These are phyloP conservation scores for Caryopteris hybrid DNA, from an alignment of 305 asterid genomes.

Conservation along the genomic window DNA sequence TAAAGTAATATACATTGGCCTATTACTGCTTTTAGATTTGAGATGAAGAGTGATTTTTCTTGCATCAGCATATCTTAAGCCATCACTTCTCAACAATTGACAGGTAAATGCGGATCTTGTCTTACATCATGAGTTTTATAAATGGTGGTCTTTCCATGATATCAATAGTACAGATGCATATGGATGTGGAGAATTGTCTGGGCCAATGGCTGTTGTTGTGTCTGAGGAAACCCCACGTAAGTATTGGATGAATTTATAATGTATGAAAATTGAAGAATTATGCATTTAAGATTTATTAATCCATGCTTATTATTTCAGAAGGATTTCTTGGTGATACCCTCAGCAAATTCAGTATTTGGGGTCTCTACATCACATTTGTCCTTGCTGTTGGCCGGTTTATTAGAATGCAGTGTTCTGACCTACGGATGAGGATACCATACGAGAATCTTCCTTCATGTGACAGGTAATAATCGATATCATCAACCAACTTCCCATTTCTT, in stretches of 20 bases:
- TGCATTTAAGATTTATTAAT: not conserved
- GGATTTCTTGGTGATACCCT: conserved; percentile 97
- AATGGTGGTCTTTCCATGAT: conserved; percentile 98
- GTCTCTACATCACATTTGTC: conserved; percentile 93
- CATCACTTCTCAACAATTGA: conserved; percentile 9
- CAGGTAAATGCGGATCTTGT: conserved; percentile 75
- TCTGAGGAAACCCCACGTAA: conserved; percentile 99
- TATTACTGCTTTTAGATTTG: not conserved
- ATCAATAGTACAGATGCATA: conserved; percentile 35
- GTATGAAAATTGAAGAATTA: not conserved
- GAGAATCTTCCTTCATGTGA: conserved; percentile 97
- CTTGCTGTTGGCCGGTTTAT: conserved; percentile 99
- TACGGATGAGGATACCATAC: conserved; percentile 93
- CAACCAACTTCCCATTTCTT: not conserved
- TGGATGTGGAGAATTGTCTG: conserved; percentile 63
- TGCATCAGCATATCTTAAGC: not conserved
- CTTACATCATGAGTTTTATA: conserved; percentile 51
- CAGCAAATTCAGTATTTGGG: conserved; percentile 99
- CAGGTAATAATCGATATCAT: conserved; percentile 46
- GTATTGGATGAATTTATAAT: conserved; percentile 18
- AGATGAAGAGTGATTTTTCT: not conserved
- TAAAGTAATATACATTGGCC: not conserved
- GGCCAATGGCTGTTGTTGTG: conserved; percentile 93
- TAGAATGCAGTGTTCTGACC: conserved; percentile 90
- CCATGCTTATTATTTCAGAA: conserved; percentile 41